phyloP scores from a whole-genome alignment of 1,284 basidiomycete species.

The Trichosporon inkin region DNA sequence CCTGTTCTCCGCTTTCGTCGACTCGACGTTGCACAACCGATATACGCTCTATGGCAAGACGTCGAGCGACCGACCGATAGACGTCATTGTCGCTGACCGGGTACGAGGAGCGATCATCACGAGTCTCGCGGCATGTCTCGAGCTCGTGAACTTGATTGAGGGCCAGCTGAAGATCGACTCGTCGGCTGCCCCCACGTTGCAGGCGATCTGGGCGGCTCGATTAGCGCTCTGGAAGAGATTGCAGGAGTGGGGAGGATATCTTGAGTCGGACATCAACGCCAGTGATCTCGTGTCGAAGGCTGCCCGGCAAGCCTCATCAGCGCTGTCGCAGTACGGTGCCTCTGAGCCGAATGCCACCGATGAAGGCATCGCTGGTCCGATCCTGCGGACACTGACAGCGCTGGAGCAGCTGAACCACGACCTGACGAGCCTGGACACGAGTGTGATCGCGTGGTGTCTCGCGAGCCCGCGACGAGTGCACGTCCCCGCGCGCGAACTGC shows the following conservation, averaged over 20 bases:
- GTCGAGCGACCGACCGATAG: conserved; percentile 30
- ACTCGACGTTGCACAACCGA: conserved; percentile 23
- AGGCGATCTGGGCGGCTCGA: conserved; percentile 22
- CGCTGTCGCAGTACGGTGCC: conserved; percentile 20
- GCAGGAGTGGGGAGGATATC: conserved; percentile 43
- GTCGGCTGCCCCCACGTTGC: background rate
- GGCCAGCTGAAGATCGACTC: conserved; percentile 8
- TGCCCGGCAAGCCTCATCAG: conserved; percentile 20
- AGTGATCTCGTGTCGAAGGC: conserved; percentile 25
- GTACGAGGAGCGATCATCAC: conserved; percentile 32
- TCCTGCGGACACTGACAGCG: conserved; percentile 22
- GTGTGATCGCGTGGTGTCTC: conserved; percentile 36
- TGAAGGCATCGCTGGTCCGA: conserved; percentile 19
- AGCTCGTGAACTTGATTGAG: conserved; percentile 24
- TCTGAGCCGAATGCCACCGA: conserved; percentile 15
- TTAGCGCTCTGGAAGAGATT: conserved; percentile 31
- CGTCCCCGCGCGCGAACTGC: conserved; percentile 18
- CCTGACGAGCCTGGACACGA: conserved; percentile 24
- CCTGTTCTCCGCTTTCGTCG: conserved; percentile 29
- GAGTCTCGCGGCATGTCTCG: conserved; percentile 22
- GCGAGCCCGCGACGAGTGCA: conserved; percentile 23
- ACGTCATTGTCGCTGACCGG: conserved; percentile 24
- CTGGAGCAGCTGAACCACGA: conserved; percentile 38
- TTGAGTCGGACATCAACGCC: conserved; percentile 38
- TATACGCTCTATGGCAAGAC: conserved; percentile 34